Conservation (phyloP, 148 eudicot species). For the Euryodendron excelsum region DNA sequence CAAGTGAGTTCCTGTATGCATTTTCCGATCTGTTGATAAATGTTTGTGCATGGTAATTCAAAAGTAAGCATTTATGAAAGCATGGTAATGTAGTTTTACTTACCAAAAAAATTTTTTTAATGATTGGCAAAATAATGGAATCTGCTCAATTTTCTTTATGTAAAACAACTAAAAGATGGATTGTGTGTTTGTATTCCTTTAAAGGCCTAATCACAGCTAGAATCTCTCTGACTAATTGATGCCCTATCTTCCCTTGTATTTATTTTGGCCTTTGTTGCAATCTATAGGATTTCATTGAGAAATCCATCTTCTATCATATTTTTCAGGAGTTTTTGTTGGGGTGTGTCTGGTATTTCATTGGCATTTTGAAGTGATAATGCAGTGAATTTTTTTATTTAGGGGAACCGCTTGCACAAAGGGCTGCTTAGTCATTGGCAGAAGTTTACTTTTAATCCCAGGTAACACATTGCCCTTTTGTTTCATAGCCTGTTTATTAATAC, state of each 20-base stretch:
- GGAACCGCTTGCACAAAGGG: slow-evolving; percentile 92
- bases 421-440: slow-evolving; percentile 92
- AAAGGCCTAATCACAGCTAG: slow-evolving; percentile 4
- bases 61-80: neutral
- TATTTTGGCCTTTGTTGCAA: neutral
- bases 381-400: slow-evolving; percentile 40
- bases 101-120: too few species aligned
- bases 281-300: neutral
- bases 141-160: neutral
- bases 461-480: slow-evolving; percentile 15
- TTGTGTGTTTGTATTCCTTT: neutral
- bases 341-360: neutral
- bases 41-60: too few species aligned
- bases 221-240: neutral
- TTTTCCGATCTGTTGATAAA: too few species aligned
- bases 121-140: neutral
- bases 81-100: neutral
- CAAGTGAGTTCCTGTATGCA: too few species aligned
- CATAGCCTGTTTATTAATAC: neutral
- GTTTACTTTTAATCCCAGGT: slow-evolving; percentile 97
- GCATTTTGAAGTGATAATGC: neutral
- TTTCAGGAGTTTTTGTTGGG: neutral
- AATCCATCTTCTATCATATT: neutral
- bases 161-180: slow-evolving; percentile 8
- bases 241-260: neutral